These are phyloP conservation scores for Schrenkiella parvula DNA, from an alignment of 345 rosid species.

Conservation along the genomic window DNA sequence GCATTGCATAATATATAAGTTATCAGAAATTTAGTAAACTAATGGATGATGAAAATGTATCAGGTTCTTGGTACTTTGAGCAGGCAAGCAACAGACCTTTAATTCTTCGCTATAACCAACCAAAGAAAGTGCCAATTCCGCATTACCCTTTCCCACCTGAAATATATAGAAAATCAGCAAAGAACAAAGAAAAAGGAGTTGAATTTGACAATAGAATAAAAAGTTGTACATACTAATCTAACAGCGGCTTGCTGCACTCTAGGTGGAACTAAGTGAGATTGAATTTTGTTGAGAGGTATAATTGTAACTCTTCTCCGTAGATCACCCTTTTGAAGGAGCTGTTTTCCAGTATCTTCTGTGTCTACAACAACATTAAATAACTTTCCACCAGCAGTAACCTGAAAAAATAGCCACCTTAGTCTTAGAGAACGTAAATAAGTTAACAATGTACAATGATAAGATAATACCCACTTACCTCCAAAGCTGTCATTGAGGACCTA, in stretches of 20 bases:
- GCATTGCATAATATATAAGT: not conserved
- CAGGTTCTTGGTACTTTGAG: not conserved
- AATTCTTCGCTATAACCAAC: constrained; percentile 73
- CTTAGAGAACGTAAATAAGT: not conserved
- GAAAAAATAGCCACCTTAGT: constrained; percentile 26
- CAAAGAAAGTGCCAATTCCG: constrained; percentile 86
- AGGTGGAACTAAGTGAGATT: constrained; percentile 46
- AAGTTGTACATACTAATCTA: constrained; percentile 55
- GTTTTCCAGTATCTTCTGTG: constrained; percentile 87
- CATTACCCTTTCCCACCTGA: constrained; percentile 92
- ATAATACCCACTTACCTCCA: constrained; percentile 56
- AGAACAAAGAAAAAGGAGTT: not conserved
- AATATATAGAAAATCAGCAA: constrained; percentile 13
- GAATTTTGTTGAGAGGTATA: constrained; percentile 87
- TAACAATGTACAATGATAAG: constrained; percentile 2
- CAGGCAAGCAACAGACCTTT: constrained; percentile 42
- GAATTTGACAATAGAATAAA: not conserved
- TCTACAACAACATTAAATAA: constrained; percentile 88
- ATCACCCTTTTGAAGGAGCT: constrained; percentile 87
- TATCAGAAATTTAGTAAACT: not conserved
- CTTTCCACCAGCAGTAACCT: constrained; percentile 96
- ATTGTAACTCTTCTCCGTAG: constrained; percentile 89
- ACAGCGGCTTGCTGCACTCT: constrained; percentile 70
- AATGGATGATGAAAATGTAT: not conserved
- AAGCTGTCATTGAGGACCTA: constrained; percentile 73